Evolutionary conservation across 352 stramenopile species (phyloP).

Genomic region (Pythium rhizo-oryzae): DNA sequence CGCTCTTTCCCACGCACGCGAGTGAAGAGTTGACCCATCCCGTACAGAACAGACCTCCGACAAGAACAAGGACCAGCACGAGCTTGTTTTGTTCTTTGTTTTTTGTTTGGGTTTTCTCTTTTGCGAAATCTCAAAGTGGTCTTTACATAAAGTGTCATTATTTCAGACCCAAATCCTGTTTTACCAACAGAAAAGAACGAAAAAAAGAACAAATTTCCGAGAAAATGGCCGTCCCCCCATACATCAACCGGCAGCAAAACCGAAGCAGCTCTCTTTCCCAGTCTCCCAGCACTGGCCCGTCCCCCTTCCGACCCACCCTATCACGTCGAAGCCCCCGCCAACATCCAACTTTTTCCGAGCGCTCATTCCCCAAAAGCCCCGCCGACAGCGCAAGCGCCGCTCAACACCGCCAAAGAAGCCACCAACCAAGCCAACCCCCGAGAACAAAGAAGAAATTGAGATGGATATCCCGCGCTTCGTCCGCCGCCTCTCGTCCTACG

Average conservation of each 20-base stretch:
- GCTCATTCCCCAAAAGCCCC: slow-evolving; percentile 5
- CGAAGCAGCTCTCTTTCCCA: slow-evolving; percentile 8
- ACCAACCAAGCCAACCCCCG: not conserved
- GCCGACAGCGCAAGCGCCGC: slow-evolving; percentile 2
- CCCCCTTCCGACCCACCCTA: not conserved
- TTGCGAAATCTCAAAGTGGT: no score
- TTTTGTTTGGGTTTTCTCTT: not conserved
- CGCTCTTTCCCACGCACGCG: slow-evolving; percentile 10
- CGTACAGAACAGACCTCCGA: not conserved
- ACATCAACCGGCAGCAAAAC: slow-evolving; percentile 7
- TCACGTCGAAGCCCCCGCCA: not conserved
- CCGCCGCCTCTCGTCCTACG: slow-evolving; percentile 36
- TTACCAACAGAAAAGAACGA: not conserved
- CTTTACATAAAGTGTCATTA: no score
- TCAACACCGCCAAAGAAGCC: not conserved
- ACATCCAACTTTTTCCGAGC: slow-evolving; percentile 8
- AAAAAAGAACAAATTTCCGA: slow-evolving; percentile 11
- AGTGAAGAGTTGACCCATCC: slow-evolving; percentile 17
- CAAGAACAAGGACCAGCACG: slow-evolving; percentile 8
- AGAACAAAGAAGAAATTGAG: slow-evolving; percentile 7
- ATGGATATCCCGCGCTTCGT: slow-evolving; percentile 46
- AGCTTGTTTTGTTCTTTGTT: slow-evolving; percentile 6
- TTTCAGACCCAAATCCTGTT: not conserved
- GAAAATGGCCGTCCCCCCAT: not conserved
- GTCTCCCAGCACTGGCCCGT: not conserved